Evolutionary conservation across 176 grass and related monocot species (phyloP).

Genomic region (Juncus effusus): DNA sequence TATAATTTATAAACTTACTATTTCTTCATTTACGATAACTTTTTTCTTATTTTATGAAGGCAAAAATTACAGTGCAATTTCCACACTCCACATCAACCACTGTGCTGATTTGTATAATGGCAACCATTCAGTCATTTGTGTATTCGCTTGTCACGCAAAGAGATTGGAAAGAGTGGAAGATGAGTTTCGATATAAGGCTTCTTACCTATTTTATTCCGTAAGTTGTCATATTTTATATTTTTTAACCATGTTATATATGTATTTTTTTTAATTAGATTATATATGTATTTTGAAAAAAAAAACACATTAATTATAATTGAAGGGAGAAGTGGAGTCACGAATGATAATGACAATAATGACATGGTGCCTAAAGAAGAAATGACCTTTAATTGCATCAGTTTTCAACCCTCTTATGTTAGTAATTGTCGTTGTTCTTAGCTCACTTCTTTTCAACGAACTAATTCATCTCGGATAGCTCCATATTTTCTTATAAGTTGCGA

Average conservation of each 20-base stretch:
- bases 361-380: slow-evolving; percentile 75
- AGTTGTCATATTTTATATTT: neutral
- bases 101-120: slow-evolving; percentile 70
- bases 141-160: slow-evolving; percentile 45
- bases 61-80: slow-evolving; percentile 44
- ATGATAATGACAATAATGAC: slow-evolving; percentile 53
- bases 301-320: neutral
- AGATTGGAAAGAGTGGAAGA: slow-evolving; percentile 35
- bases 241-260: neutral
- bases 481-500: neutral
- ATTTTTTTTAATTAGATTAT: too few species aligned
- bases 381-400: slow-evolving; percentile 58
- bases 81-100: slow-evolving; percentile 70
- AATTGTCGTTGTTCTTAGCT: slow-evolving; percentile 55
- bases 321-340: slow-evolving; percentile 49
- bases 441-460: slow-evolving; percentile 63
- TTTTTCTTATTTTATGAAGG: slow-evolving; percentile 29
- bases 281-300: neutral
- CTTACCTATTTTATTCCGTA: slow-evolving; percentile 43
- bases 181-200: slow-evolving; percentile 45
- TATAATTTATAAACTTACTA: neutral
- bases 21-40: neutral
- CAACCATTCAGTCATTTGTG: slow-evolving; percentile 37
- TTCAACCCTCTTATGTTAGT: slow-evolving; percentile 85
- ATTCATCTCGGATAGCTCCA: slow-evolving; percentile 57